phyloP scores from a whole-genome alignment of 2,329 filamentous ascomycete species.

The Keithomyces neogunnii region DNA sequence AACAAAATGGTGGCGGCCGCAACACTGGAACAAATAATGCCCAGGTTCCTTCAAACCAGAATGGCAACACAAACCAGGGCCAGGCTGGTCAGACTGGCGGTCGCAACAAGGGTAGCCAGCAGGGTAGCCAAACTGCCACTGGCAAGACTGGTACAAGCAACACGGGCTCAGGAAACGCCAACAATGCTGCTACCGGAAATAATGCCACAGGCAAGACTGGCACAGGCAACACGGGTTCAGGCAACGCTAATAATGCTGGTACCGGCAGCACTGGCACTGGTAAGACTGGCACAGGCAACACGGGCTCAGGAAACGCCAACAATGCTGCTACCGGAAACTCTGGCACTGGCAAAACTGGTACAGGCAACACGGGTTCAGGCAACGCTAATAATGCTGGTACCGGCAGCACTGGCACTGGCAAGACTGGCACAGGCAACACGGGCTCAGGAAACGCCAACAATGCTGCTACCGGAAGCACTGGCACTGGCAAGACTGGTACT shows the following conservation, averaged over 20 bases:
- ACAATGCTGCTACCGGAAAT: background rate
- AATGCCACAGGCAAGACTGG: too few species aligned
- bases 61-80: background rate
- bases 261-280: background rate
- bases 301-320: background rate
- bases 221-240: too few species aligned
- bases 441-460: too few species aligned
- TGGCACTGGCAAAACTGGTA: too few species aligned
- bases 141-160: background rate
- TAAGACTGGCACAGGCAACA: background rate
- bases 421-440: too few species aligned
- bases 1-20: slow-evolving; percentile 9
- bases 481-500: too few species aligned
- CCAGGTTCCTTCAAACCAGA: slow-evolving; percentile 8
- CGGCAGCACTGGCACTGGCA: too few species aligned
- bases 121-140: background rate
- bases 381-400: too few species aligned
- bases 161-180: background rate
- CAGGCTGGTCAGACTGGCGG: background rate
- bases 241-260: background rate
- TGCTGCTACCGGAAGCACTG: too few species aligned
- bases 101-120: background rate
- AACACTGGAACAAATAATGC: slow-evolving; percentile 8
- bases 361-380: too few species aligned
- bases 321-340: background rate